phyloP scores from a whole-genome alignment of 139 green algal species.

The Ettlia oleoabundans region DNA sequence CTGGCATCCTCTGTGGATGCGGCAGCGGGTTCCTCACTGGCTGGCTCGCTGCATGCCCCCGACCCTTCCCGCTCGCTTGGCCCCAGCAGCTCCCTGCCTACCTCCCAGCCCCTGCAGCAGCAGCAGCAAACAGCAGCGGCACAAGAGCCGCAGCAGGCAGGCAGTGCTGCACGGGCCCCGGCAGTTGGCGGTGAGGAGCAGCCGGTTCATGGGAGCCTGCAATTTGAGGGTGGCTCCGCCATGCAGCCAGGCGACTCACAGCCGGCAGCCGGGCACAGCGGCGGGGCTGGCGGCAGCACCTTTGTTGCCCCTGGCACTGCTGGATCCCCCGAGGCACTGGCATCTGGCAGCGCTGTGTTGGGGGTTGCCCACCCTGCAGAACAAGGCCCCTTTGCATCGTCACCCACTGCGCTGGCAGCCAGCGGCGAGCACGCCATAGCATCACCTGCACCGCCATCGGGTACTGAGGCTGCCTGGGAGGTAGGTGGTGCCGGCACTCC shows the following conservation, averaged over 20 bases:
- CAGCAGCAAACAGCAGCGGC: neutral
- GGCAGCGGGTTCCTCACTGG: conserved; percentile 3
- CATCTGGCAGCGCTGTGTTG: no score
- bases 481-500: no score
- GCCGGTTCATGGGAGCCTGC: neutral
- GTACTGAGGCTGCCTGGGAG: no score
- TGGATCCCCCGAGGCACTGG: no score
- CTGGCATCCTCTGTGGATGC: conserved; percentile 16
- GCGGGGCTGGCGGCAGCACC: no score
- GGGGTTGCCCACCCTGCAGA: no score
- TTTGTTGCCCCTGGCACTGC: no score
- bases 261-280: neutral
- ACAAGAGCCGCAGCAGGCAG: neutral
- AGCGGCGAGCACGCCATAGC: no score
- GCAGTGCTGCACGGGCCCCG: neutral
- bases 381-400: no score
- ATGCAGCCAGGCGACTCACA: neutral
- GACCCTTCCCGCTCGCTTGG: neutral
- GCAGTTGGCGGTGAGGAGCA: neutral
- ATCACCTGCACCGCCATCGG: no score
- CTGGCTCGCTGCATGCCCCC: neutral
- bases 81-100: neutral
- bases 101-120: neutral
- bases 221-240: neutral
- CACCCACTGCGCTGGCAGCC: no score